Evolutionary conservation across 192 early-diverging fungal genomes (phyloP), one percentile per base, ranked within the genome.

Genomic region (Coemansia sp.): DNA sequence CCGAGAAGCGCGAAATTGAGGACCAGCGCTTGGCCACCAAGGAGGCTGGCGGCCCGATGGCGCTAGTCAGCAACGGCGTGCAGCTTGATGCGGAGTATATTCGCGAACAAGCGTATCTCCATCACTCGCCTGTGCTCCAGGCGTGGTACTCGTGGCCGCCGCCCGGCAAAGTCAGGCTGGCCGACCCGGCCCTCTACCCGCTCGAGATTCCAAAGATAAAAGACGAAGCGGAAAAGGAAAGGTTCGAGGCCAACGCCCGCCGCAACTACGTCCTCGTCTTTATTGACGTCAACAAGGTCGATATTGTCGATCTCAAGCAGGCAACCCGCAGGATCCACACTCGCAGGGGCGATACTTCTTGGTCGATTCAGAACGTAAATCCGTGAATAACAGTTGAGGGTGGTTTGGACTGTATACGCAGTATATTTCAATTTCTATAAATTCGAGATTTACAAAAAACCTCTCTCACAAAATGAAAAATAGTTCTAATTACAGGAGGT

Each of bases 61-160:
- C 41, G 10, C 45, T 30, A 25, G 57, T 50, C 14, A 42, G 47
- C 26, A 29, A 9, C 30, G 15, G 18, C 25, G 60, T 60, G 9
- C 52, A 58, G 31, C 56, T 76, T 27, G 65, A 76, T 29, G 41
- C 26, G 11, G 72, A 68, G 60, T 68, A 49, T 43, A 68, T 76
- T 25, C 72, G 72, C 61, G 72, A 76, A 53, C 61, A 68, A 30
- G 72, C 72, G 18, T 76, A 54, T 27, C 45, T 65, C 22, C 37
- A 76, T 46, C 72, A 76, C 50, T 48, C 61, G 35, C 72, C 72
- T 0, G 61, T 60, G 15, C 38, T 55, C 22, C 72, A 76, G 46
- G 72, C 72, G 1, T 76, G 72, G 72, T 76, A 76, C 45, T 68
- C 72, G 50, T 76, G 72, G 72, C 72, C 72, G n/a, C 41, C 72